Evolutionary conservation across 2,329 filamentous ascomycete genomes (phyloP).

Genomic region (Chrysosporium queenslandicum): DNA sequence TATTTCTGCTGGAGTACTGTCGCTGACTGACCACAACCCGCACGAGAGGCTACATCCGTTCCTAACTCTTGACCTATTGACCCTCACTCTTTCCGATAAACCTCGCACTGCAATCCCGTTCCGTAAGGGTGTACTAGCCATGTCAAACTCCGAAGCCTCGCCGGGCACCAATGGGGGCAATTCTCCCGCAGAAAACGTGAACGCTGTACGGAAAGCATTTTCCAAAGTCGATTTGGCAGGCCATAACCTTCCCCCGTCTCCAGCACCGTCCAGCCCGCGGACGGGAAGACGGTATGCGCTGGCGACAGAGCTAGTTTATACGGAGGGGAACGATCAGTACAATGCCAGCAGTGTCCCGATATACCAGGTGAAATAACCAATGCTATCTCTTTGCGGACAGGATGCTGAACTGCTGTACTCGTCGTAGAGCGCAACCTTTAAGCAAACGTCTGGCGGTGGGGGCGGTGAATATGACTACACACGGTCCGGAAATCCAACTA

Average conservation of each 20-base stretch:
- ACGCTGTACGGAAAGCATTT: conserved; percentile 38
- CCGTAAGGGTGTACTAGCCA: no score
- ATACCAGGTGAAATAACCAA: conserved; percentile 57
- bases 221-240: conserved; percentile 66
- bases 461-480: conserved; percentile 97
- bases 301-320: conserved; percentile 93
- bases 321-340: conserved; percentile 92
- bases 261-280: conserved; percentile 80
- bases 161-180: conserved; percentile 2
- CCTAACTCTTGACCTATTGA: background rate
- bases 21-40: background rate
- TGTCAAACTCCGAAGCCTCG: conserved; percentile 12
- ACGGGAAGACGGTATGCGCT: conserved; percentile 83
- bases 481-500: conserved; percentile 89
- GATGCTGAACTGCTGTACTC: background rate
- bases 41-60: background rate
- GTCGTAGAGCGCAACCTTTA: conserved; percentile 82
- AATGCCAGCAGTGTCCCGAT: conserved; percentile 93
- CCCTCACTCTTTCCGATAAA: background rate
- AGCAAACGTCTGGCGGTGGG: conserved; percentile 70
- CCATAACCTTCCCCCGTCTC: conserved; percentile 78
- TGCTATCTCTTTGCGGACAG: background rate
- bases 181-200: conserved; percentile 8
- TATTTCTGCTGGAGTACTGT: background rate
- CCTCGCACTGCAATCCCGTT: no score